These are phyloP conservation scores for Cladorrhinum samala DNA, from an alignment of 495 filamentous ascomycete genomes.

Conservation along the genomic window DNA sequence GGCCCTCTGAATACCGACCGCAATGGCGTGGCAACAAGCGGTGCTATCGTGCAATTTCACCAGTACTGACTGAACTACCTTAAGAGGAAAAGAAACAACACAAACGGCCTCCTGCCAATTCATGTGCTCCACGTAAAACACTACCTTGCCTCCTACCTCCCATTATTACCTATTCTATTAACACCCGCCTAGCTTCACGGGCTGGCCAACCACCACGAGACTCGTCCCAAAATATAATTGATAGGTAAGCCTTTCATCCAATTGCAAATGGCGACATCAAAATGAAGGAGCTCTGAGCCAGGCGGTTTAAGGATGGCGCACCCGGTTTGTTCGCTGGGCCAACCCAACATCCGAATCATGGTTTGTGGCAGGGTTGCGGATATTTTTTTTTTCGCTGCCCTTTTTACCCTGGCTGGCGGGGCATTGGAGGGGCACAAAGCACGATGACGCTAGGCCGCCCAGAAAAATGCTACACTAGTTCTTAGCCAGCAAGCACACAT, in stretches of 20 bases:
- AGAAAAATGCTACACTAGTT: too few relatives aligned
- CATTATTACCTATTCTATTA: not conserved
- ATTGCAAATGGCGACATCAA: too few relatives aligned
- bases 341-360: conserved; percentile 10
- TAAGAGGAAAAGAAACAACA: not conserved
- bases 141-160: not conserved
- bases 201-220: not conserved
- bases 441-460: conserved; percentile 6
- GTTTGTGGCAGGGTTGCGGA: not conserved
- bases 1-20: too few relatives aligned
- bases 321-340: conserved; percentile 6
- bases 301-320: too few relatives aligned
- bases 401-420: conserved; percentile 11
- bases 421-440: conserved; percentile 10
- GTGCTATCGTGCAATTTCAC: too few relatives aligned
- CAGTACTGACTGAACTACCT: too few relatives aligned
- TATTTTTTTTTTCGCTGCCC: not conserved
- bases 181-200: not conserved
- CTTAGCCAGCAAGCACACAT: not conserved
- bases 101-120: not conserved
- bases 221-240: not conserved
- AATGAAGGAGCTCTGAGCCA: too few relatives aligned
- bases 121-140: not conserved
- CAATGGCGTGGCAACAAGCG: too few relatives aligned
- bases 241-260: too few relatives aligned